Conservation (phyloP, 441 rosid species). For the Populus hybrid region DNA sequence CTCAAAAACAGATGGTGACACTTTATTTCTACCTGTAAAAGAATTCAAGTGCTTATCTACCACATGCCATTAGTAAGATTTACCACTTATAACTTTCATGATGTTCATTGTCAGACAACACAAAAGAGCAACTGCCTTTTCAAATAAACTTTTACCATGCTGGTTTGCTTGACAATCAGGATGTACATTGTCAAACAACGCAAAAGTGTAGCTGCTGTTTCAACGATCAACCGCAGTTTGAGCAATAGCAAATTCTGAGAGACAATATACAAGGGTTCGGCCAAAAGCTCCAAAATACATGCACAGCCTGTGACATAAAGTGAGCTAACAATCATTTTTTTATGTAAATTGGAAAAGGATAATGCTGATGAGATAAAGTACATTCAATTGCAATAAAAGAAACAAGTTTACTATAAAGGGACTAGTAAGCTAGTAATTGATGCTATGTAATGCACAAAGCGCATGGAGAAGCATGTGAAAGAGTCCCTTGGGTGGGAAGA, state of each 20-base stretch:
- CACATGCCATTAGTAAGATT: conserved; percentile 2
- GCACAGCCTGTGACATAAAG: conserved; percentile 58
- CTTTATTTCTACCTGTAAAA: background rate
- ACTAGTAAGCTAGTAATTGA: background rate
- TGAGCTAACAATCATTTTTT: conserved; percentile 4
- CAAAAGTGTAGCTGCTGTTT: conserved; percentile 69
- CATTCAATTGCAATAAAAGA: background rate
- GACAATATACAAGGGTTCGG: conserved; percentile 86
- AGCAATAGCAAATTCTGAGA: conserved; percentile 82
- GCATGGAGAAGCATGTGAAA: background rate
- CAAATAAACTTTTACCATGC: conserved; percentile 49
- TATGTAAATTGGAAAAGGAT: background rate
- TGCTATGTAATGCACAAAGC: background rate
- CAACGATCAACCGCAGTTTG: conserved; percentile 69
- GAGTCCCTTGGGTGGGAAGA: background rate
- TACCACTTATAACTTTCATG: conserved; percentile 9
- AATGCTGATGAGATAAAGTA: background rate
- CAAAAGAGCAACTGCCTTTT: background rate
- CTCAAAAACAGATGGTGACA: background rate
- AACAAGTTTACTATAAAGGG: background rate
- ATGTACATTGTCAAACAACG: conserved; percentile 72
- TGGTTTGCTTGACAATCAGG: conserved; percentile 55
- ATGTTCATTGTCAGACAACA: background rate
- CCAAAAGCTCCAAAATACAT: conserved; percentile 83
- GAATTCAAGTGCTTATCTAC: background rate